Evolutionary conservation across 768 basidiomycete species (phyloP).

Genomic region (Gyrodon lividus): DNA sequence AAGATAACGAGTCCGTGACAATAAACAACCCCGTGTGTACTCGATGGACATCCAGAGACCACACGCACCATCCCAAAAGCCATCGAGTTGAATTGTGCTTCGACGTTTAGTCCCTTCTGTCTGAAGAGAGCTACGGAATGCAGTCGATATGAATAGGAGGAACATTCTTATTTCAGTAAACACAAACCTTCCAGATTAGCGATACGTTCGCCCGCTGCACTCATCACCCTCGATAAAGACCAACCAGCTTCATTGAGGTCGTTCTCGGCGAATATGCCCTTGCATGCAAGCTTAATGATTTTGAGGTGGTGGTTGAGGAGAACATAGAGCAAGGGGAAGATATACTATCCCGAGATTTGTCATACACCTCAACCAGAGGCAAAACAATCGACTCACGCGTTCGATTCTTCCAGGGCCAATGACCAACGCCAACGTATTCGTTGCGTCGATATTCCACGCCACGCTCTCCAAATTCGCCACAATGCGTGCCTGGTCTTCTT

Average conservation of each 20-base stretch:
- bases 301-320: slow-evolving; percentile 34
- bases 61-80: slow-evolving; percentile 29
- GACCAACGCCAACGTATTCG: slow-evolving; percentile 28
- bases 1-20: background rate
- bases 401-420: slow-evolving; percentile 36
- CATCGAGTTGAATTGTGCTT: slow-evolving; percentile 23
- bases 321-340: slow-evolving; percentile 37
- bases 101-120: slow-evolving; percentile 24
- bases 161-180: too few species aligned
- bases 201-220: slow-evolving; percentile 22
- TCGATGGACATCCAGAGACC: too few species aligned
- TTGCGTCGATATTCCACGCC: slow-evolving; percentile 33
- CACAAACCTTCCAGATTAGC: slow-evolving; percentile 24
- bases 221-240: slow-evolving; percentile 17
- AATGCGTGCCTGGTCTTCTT: slow-evolving; percentile 26
- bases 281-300: slow-evolving; percentile 29
- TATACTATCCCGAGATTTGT: slow-evolving; percentile 22
- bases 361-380: background rate
- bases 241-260: slow-evolving; percentile 26
- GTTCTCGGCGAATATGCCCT: slow-evolving; percentile 24
- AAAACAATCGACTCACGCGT: slow-evolving; percentile 19
- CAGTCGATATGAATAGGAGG: background rate
- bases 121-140: slow-evolving; percentile 23
- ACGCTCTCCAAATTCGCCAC: slow-evolving; percentile 27
- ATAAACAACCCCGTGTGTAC: background rate